Conservation (phyloP, 352 stramenopile species). For the Thalassiosira pacifica region DNA sequence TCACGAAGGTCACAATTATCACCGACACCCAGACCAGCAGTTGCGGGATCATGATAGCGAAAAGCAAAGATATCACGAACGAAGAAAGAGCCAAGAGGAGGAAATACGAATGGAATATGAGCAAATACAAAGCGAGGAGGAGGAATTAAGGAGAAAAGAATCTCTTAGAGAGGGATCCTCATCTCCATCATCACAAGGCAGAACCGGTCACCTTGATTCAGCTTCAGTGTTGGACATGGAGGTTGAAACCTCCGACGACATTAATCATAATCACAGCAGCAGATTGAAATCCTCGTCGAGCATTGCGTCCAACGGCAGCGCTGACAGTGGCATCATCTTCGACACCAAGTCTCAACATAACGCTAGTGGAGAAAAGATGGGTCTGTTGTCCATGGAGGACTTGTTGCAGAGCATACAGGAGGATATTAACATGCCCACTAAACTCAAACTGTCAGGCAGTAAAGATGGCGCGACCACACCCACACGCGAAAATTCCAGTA, state of each 20-base stretch:
- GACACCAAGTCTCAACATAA: neutral
- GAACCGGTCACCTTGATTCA: conserved; percentile 8
- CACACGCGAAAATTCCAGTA: neutral
- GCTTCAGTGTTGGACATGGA: conserved; percentile 13
- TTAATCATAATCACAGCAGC: neutral
- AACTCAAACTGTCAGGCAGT: neutral
- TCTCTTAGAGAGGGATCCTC: neutral
- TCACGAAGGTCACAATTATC: too few species aligned
- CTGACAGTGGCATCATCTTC: too few species aligned
- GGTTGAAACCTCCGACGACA: neutral
- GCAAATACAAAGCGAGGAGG: neutral
- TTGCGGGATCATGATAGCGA: neutral
- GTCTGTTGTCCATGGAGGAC: conserved; percentile 30
- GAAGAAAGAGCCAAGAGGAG: neutral
- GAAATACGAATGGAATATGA: neutral
- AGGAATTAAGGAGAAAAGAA: neutral
- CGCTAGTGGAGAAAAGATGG: neutral
- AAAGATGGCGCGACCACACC: neutral
- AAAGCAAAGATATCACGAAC: neutral
- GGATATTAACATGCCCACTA: conserved; percentile 16
- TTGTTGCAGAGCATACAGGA: conserved; percentile 31
- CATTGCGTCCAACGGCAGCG: too few species aligned
- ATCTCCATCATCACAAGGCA: neutral
- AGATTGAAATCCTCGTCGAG: too few species aligned
- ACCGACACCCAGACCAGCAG: too few species aligned